Evolutionary conservation across 2,329 filamentous ascomycete genomes (phyloP).

Genomic region (Exserohilum rostratum): DNA sequence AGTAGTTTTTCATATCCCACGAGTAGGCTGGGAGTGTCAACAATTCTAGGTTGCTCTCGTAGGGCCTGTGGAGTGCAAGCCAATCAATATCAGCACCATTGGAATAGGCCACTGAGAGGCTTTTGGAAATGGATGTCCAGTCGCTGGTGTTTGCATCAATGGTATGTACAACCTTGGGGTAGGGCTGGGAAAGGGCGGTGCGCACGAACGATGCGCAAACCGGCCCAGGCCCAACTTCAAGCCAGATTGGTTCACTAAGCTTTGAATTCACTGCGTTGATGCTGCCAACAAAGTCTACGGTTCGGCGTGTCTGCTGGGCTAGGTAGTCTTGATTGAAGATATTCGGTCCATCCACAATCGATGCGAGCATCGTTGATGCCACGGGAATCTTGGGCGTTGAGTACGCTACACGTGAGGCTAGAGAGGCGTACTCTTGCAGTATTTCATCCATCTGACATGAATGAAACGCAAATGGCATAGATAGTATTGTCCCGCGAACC

Average conservation of each 20-base stretch:
- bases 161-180: no score
- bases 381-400: constrained; percentile 39
- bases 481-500: background rate
- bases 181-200: constrained; percentile 32
- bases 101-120: constrained; percentile 59
- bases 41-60: constrained; percentile 53
- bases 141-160: no score
- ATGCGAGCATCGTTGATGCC: constrained; percentile 53
- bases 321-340: constrained; percentile 51
- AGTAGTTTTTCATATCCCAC: constrained; percentile 47
- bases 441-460: constrained; percentile 49
- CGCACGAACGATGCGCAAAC: constrained; percentile 46
- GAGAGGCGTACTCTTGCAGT: constrained; percentile 47
- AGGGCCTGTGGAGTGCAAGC: constrained; percentile 64
- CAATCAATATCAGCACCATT: constrained; percentile 64
- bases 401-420: constrained; percentile 31
- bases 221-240: constrained; percentile 58
- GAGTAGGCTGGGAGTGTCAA: constrained; percentile 58
- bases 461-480: constrained; percentile 23
- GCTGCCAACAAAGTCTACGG: constrained; percentile 36
- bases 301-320: constrained; percentile 8
- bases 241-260: constrained; percentile 44
- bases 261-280: constrained; percentile 37
- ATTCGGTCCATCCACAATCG: constrained; percentile 46
- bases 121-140: constrained; percentile 6